These are phyloP conservation scores for Protoeuglena noctilucae DNA, from an alignment of 139 green algal genomes.

Conservation along the genomic window DNA sequence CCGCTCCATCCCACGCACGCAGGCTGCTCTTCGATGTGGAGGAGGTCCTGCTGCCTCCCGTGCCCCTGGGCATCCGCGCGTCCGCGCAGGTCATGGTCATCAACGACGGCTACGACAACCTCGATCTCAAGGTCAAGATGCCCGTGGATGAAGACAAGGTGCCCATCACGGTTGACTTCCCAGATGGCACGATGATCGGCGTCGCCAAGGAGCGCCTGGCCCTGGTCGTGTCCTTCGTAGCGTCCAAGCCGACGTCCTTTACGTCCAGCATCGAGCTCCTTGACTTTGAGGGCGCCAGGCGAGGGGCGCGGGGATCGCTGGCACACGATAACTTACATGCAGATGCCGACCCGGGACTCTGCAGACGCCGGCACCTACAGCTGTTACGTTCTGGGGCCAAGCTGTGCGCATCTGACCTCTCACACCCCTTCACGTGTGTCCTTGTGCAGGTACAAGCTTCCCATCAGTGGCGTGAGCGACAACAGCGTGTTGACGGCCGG, in stretches of 20 bases:
- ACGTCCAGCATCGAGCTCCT: constrained; percentile 56
- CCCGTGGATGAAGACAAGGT: constrained; percentile 37
- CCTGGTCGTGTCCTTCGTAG: constrained; percentile 43
- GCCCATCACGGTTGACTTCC: constrained; percentile 45
- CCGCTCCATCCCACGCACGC: too few species aligned
- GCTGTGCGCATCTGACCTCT: neutral
- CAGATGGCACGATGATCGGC: constrained; percentile 48
- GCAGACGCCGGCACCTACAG: neutral
- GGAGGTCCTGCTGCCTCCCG: constrained; percentile 21
- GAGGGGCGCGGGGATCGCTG: too few species aligned
- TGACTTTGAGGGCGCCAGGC: constrained; percentile 46
- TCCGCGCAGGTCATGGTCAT: constrained; percentile 37
- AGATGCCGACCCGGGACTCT: too few species aligned
- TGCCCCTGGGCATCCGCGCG: constrained; percentile 32
- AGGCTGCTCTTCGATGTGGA: constrained; percentile 13
- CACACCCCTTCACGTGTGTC: neutral
- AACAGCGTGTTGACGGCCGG: constrained; percentile 41
- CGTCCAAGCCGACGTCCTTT: constrained; percentile 41
- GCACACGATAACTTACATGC: too few species aligned
- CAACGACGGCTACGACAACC: constrained; percentile 66
- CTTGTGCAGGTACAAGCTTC: constrained; percentile 27
- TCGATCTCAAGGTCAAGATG: constrained; percentile 41
- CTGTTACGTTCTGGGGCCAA: neutral
- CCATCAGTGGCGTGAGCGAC: constrained; percentile 44
- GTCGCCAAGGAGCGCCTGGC: constrained; percentile 54